Evolutionary conservation across 2,329 filamentous ascomycete genomes (phyloP), one percentile per base, ranked within the genome.

Genomic region (Trichoderma hamatum): DNA sequence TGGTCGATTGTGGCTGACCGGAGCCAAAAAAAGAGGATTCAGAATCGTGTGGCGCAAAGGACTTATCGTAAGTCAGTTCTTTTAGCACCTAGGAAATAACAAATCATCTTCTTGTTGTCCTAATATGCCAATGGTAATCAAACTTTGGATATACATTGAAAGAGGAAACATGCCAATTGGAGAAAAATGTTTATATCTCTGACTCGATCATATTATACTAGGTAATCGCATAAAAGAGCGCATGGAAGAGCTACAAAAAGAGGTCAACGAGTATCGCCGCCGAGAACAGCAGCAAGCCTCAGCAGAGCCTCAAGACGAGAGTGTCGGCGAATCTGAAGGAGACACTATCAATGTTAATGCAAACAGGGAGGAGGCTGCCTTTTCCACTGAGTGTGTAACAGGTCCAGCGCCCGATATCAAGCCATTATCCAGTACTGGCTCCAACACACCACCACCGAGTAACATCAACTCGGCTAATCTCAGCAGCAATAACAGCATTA

Each of bases 171-270:
- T 26, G 21, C 1, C 11, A 26, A 51, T 1, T 7, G 26, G 46
- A 11, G 21, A 4, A 16, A 5, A 51, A 24, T 4, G 49, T 21
- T 16, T 1, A 51, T 14, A 14, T 14, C 14, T 51, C 54, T 34
- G 26, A 34, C 54, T 21, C n/a, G 7, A 56, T 6, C 16, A 34
- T 10, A 56, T 19, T 34, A 14, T 2, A 36, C 10, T 30, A 69
- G 67, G 67, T 6, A 69, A 69, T 39, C 59, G 67, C 16, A 69
- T 69, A 64, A 69, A 69, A 56, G 58, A 69, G 24, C 43, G 67
- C 6, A 60, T 69, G 36, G 67, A 69, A 34, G 67, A 69, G 34
- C 49, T 69, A 16, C 58, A 69, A 39, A 69, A 64, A 28, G 59
- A 69, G 19, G 67, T 69, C 26, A 69, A 24, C 52, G 67, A 69